Conservation (phyloP, 352 stramenopile species). For the Saprolegnia diclina region DNA sequence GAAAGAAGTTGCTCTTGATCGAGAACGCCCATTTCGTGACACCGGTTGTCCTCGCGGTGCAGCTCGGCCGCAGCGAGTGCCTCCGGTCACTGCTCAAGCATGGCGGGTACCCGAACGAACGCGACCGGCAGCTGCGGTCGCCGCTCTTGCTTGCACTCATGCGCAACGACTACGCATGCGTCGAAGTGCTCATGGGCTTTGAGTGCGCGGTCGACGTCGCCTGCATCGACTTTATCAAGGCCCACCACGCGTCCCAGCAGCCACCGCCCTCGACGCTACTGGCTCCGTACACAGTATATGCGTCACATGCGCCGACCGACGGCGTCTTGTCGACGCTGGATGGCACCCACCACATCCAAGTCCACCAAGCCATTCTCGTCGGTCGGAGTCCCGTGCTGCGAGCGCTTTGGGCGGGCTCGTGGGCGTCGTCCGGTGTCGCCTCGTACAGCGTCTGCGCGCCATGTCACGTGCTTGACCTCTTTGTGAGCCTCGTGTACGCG, state of each 20-base stretch:
- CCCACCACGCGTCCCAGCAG: not conserved
- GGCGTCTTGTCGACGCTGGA: not conserved
- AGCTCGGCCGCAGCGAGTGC: not conserved
- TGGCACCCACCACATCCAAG: not conserved
- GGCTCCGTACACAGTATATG: not conserved
- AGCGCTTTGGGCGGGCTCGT: slow-evolving; percentile 2
- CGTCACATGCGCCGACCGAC: not conserved
- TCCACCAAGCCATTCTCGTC: not conserved
- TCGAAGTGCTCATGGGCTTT: slow-evolving; percentile 10
- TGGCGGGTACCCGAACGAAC: slow-evolving; percentile 24
- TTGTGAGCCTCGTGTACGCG: slow-evolving; percentile 10
- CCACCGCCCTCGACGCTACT: not conserved
- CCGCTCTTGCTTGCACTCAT: not conserved
- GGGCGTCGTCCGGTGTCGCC: not conserved
- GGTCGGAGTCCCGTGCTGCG: slow-evolving; percentile 13
- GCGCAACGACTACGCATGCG: not conserved
- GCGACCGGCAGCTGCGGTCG: slow-evolving; percentile 13
- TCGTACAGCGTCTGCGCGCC: not conserved
- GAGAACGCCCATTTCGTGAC: slow-evolving; percentile 17
- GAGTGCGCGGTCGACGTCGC: slow-evolving; percentile 10
- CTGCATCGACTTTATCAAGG: slow-evolving; percentile 15
- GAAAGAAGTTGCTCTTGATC: slow-evolving; percentile 9
- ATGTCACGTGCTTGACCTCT: not conserved
- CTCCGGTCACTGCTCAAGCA: not conserved
- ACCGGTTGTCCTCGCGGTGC: slow-evolving; percentile 25